Base-by-base conservation (phyloP, 2,329 filamentous ascomycete species). In the Colletotrichum zoysiae region DNA sequence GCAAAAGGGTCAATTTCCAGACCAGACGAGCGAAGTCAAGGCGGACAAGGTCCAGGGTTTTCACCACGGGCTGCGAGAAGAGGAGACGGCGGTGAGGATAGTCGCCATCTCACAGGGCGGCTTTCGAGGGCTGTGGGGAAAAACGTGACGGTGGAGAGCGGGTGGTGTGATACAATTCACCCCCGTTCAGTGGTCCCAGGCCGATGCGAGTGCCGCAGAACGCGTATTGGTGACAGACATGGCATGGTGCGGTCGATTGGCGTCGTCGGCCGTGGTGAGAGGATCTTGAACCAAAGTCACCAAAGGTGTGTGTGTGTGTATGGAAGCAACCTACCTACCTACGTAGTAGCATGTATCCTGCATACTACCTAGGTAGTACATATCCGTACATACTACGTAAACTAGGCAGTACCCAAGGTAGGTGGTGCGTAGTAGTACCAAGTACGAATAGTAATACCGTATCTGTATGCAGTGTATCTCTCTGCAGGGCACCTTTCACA, bases 401-500 rank as follows among this genome's bases (percentile, higher is more conserved):
- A 30, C 30, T 30, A n/a, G n/a, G n/a, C n/a, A n/a, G n/a, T n/a
- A 30, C 30, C 30, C 30, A 30, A 30, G 30, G 51, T 46, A 67
- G 23, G 11, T 40, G 12, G 38, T 42, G 16, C 5, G 42, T 20
- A 42, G 40, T 38, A 38, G 40, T 42, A 44, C 3, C 16, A 18
- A 44, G 40, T 40, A 40, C 38, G 38, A 7, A 18, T 11, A 20
- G 44, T 5, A 30, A 30, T 30, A 30, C 30, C 4, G 4, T 30
- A 46, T 30, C 30, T 30, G 4, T 30, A 46, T 30, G 4, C 4
- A 46, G 38, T 16, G 14, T 38, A n/a, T 50, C 38, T 30, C 35
- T 33, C 55, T 63, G 65, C 38, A 55, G 50, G 53, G 30, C n/a
- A 59, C 65, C 61, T 71, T 46, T n/a, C 71, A 60, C 71, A 67